Base-by-base conservation (phyloP, 192 early-diverging fungal species). In the Dimargaris xerosporica region DNA sequence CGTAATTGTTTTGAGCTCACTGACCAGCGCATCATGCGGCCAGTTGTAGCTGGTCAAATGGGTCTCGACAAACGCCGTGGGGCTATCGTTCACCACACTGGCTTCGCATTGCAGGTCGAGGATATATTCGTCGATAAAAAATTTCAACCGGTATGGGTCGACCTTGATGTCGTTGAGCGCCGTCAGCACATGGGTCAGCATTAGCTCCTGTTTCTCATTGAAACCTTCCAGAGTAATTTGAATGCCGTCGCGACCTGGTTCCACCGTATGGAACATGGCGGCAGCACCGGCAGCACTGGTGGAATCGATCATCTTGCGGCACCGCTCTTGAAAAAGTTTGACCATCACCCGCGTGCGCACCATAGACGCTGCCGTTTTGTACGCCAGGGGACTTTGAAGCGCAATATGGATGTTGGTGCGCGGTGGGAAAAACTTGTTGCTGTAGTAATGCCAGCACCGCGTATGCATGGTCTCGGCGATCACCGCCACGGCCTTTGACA, bases 151-250 rank as follows among this genome's bases (percentile, higher is more conserved):
- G 56, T 59, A 59, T 13, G 56, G 56, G 34, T 59, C 56, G 13
- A 59, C 56, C 31, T 59, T 59, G 34, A 59, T n/a, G 34, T 31
- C 30, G 56, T 59, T 30, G 56, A 59, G 56, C 2, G 56, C 31
- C 31, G 56, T 19, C 19, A 59, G 41, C 6, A 59, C 56, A 19
- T 59, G 29, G 56, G 26, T 59, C 56, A 59, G 31, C 31, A 59
- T 29, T 13, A 59, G 31, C 19, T 59, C 56, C 23, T 39, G 28
- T 34, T 59, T 59, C 23, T 59, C 56, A 29, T 42, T 59, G 56
- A 59, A 59, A 19, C 56, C 56, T 34, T 59, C 56, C 31, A 59
- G 56, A 10, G 41, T 28, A 29, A 59, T 59, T 23, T 54, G 56
- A n/a, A 59, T 59, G 29, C 56, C 56, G 23, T 59, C 56, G 31